Conservation (phyloP, 2,329 filamentous ascomycete species). For the Magnaporthiopsis rhizophila region DNA sequence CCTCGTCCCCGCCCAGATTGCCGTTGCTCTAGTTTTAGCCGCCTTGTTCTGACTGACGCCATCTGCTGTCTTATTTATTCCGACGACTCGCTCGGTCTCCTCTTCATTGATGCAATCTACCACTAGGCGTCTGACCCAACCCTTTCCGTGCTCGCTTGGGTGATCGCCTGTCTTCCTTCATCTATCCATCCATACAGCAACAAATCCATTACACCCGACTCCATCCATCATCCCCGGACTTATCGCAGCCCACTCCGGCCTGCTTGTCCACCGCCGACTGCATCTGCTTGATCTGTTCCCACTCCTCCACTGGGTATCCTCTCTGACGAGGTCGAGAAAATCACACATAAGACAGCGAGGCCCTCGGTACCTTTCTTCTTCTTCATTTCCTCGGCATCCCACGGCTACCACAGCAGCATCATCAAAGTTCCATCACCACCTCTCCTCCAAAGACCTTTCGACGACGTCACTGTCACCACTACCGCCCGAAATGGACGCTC, state of each 20-base stretch:
- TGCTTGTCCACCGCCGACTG: background rate
- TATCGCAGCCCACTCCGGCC: background rate
- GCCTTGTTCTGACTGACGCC: background rate
- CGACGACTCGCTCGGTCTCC: too few species aligned
- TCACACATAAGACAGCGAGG: background rate
- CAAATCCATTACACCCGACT: background rate
- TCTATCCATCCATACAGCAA: background rate
- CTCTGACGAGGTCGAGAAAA: background rate
- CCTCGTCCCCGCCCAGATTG: background rate
- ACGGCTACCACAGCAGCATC: too few species aligned
- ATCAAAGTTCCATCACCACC: too few species aligned
- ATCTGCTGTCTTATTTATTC: background rate
- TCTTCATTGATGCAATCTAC: background rate
- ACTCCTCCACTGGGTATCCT: background rate
- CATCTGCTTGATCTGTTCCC: background rate
- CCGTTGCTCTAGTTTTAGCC: background rate
- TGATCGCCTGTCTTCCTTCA: too few species aligned
- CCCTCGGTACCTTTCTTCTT: too few species aligned
- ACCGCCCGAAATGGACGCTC: constrained; percentile 24
- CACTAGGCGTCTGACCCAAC: background rate
- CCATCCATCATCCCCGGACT: background rate
- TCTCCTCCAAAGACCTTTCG: background rate
- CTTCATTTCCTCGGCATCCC: too few species aligned
- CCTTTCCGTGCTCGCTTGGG: background rate
- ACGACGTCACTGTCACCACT: background rate